Evolutionary conservation across 1,284 basidiomycete species (phyloP), one percentile per base, ranked within the genome.

Genomic region (Microbotryum violaceum): DNA sequence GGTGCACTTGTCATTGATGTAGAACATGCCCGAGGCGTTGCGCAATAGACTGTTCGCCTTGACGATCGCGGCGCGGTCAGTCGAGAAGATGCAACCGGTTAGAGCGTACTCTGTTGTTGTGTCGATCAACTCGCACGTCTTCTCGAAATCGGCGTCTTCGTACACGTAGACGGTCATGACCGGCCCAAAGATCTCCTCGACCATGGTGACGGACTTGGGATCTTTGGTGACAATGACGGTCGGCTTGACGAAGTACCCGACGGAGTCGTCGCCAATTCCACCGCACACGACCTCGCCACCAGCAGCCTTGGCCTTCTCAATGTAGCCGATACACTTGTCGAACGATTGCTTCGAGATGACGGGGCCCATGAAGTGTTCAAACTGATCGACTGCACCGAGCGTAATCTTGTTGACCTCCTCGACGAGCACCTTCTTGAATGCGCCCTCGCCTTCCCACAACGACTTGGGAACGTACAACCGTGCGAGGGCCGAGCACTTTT

Each of bases 401-500:
- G 85, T 89, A 76, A 98, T 91, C 77, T 86, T 87, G 27, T 84
- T 81, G 57, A 87, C 82, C 75, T 94, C 87, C 45, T 78, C 74
- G 64, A 91, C 77, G 53, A 97, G 78, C 74, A 83, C 81, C 54
- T 89, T 84, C 77, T 88, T 89, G 82, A 97, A 97, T 51, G 89
- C 90, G 53, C 79, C 80, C 60, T 85, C 81, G 53, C 63, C 66
- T 33, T 67, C 62, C 96, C 94, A 98, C 55, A 90, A 75, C 4
- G 88, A 89, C 50, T 82, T 79, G 49, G 96, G 85, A 18, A 98
- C 89, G 77, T 98, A 99, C 48, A 90, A 75, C 55, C 94, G 82
- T 6, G 91, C 93, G 33, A 96, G 82, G 0, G 96, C 94, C 42
- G 91, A 94, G 77, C 94, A 99, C 78, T 99, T 98, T 75, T 98